Evolutionary conservation across 108 stramenopile genomes (phyloP), one percentile per base, ranked within the genome.

Genomic region (Nannochloropsis gaditana): DNA sequence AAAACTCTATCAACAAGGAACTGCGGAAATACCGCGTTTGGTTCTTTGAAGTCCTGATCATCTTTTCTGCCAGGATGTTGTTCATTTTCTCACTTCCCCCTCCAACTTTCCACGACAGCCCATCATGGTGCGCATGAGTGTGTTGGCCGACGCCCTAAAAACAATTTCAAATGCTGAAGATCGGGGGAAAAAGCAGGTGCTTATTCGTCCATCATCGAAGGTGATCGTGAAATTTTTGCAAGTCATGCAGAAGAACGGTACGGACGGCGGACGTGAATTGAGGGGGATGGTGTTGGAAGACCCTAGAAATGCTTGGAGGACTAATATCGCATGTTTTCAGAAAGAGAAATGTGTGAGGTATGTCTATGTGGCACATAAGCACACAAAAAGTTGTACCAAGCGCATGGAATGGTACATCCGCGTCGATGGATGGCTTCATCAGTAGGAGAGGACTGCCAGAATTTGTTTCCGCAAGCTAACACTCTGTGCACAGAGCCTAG

Each of bases 141-240:
- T 99, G 87, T 93, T 99, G 85, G 99, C 99, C 89, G 99, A 99
- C 93, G 95, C 95, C 92, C 94, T 99, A 45, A 99, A 99, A 93
- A 97, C 97, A 89, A 96, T 99, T 92, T 95, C 96, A 92, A 99
- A 99, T 94, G 99, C 99, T 80, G 99, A 99, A 91, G 98, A 99
- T 95, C 97, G 98, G 86, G 99, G 99, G 87, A 97, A 98, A 91
- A 89, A 97, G 84, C 99, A 99, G 92, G 97, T 98, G 43, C 91
- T 99, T 83, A 95, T 99, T 92, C 96, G 99, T 50, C 99, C 99
- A 80, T 95, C 94, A 79, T 97, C 96, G 84, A 99, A 99, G 96
- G 99, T 99, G 81, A 93, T 99, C 83, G 91, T 99, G 90, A 98
- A 99, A 94, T 99, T 99, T 93, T 94, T 99, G 91, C 95, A 95